These are phyloP conservation scores for Xylaria sp. DNA, from an alignment of 2,329 filamentous ascomycete genomes.

Conservation along the genomic window DNA sequence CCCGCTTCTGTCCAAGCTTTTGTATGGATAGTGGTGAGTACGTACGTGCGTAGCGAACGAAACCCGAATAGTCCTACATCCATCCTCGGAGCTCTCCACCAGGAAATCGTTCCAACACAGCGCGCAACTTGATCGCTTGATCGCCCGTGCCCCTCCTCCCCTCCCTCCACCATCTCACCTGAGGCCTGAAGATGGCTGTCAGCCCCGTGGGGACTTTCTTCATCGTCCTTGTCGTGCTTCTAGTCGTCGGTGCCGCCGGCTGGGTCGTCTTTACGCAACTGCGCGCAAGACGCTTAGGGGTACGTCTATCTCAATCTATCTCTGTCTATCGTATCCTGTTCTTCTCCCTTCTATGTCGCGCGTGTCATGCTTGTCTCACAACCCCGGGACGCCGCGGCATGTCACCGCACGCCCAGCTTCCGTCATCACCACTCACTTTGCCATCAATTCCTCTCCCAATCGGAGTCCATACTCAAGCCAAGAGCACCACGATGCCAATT, in stretches of 20 bases:
- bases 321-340: not conserved
- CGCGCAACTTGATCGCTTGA: not conserved
- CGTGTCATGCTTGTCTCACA: slow-evolving; percentile 11
- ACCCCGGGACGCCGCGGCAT: slow-evolving; percentile 9
- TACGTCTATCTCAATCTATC: slow-evolving; percentile 43
- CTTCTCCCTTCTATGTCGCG: not conserved
- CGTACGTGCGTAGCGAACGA: not conserved
- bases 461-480: not conserved
- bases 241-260: slow-evolving; percentile 60
- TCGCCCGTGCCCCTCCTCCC: not conserved
- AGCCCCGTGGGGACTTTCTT: slow-evolving; percentile 70
- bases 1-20: not conserved
- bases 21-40: not conserved
- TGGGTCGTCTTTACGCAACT: slow-evolving; percentile 76
- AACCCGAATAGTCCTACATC: not conserved
- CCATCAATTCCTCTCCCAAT: not conserved
- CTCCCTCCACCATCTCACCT: slow-evolving; percentile 3
- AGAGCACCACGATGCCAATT: not conserved
- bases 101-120: not conserved
- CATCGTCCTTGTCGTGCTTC: slow-evolving; percentile 71
- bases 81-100: slow-evolving; percentile 18
- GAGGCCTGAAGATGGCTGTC: slow-evolving; percentile 47
- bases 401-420: not conserved
- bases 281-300: slow-evolving; percentile 74
- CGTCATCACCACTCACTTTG: not conserved